Conservation (phyloP, 352 stramenopile genomes). For the Phytophthora aleatoria region DNA sequence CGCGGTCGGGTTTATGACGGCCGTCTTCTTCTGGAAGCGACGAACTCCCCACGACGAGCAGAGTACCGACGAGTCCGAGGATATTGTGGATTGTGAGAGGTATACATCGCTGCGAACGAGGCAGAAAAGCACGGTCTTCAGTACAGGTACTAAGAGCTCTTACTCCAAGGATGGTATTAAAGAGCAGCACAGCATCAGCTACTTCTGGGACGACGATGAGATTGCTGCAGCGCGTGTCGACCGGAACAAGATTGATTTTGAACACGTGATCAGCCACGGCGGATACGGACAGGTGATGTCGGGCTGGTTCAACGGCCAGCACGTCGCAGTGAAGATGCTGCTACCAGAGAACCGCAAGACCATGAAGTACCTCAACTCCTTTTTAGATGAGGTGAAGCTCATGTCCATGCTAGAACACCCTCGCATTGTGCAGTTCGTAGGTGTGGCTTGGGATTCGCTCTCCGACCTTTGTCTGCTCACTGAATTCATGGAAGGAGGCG, state of each 20-base stretch:
- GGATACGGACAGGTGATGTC: conserved; percentile 29
- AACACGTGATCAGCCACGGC: conserved; percentile 26
- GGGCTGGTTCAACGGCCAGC: conserved; percentile 32
- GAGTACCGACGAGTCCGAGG: neutral
- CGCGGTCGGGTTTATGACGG: conserved; percentile 25
- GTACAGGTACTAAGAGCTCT: conserved; percentile 25
- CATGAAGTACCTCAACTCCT: conserved; percentile 24
- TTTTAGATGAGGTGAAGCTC: conserved; percentile 36
- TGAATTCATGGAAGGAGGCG: conserved; percentile 34
- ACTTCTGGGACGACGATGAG: conserved; percentile 37
- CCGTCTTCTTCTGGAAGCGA: conserved; percentile 31
- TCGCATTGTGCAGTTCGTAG: conserved; percentile 30
- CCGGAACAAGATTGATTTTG: conserved; percentile 31
- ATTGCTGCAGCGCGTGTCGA: conserved; percentile 31
- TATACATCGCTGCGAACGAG: conserved; percentile 13
- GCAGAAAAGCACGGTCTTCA: conserved; percentile 20
- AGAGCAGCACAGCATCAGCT: conserved; percentile 35
- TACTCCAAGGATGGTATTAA: conserved; percentile 13
- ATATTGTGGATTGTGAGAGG: conserved; percentile 6
- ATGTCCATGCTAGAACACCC: conserved; percentile 29
- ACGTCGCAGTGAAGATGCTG: conserved; percentile 39
- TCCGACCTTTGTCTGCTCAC: conserved; percentile 33
- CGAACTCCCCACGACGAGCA: neutral
- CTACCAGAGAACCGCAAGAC: conserved; percentile 33
- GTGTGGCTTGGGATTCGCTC: conserved; percentile 35